Conservation (phyloP, 2,329 filamentous ascomycete species). For the Drechslerella dactyloides region DNA sequence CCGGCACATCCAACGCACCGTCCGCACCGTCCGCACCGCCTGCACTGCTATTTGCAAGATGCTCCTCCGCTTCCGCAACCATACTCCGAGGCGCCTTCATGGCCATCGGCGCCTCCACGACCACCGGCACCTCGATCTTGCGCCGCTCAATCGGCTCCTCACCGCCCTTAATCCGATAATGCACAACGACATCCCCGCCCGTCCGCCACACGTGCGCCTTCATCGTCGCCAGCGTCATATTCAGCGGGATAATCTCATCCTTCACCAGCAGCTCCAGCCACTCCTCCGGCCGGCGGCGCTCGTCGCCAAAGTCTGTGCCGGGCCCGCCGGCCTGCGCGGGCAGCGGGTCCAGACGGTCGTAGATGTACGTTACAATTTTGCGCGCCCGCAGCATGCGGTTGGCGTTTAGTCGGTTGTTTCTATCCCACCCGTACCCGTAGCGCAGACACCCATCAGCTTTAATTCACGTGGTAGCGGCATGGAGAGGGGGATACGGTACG, state of each 20-base stretch:
- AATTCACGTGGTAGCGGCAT: conserved; percentile 20
- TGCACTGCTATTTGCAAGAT: not conserved
- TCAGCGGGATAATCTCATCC: conserved; percentile 77
- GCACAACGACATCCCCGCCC: conserved; percentile 86
- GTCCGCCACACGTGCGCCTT: conserved; percentile 93
- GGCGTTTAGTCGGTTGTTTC: conserved; percentile 89
- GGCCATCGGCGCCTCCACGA: not conserved
- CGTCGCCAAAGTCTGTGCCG: conserved; percentile 50
- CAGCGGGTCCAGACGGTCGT: conserved; percentile 80
- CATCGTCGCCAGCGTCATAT: conserved; percentile 92
- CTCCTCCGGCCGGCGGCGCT: conserved; percentile 76
- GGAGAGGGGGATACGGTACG: conserved; percentile 5
- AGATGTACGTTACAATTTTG: conserved; percentile 91
- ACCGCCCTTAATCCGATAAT: conserved; percentile 90
- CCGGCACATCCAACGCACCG: conserved; percentile 23
- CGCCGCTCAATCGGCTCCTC: conserved; percentile 63
- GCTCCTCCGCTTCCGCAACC: not conserved
- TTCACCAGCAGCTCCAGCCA: conserved; percentile 96
- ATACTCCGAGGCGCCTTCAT: not conserved
- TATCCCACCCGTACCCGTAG: conserved; percentile 54
- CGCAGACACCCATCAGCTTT: not conserved
- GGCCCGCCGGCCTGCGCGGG: conserved; percentile 35
- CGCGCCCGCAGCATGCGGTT: conserved; percentile 95
- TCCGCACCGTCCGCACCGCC: not conserved
- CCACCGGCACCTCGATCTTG: conserved; percentile 13